Evolutionary conservation across 805 yeast genomes (phyloP).

Genomic region (Cyberlindnera veronae): DNA sequence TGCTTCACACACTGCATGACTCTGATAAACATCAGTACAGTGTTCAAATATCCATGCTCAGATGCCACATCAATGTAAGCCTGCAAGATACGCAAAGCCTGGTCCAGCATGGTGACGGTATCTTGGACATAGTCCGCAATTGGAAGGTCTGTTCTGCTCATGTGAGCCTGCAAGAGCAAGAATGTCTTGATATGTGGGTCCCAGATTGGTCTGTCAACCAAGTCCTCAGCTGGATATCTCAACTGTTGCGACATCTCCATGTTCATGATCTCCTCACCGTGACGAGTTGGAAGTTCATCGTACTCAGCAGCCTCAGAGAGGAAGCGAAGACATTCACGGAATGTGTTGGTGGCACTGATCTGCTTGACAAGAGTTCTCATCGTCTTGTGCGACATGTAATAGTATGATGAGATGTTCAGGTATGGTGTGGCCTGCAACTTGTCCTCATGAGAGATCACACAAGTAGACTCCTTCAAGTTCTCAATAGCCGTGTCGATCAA

Average conservation of each 20-base stretch:
- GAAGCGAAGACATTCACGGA: conserved; percentile 82
- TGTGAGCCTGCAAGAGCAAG: conserved; percentile 81
- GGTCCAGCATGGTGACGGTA: conserved; percentile 89
- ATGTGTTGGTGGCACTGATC: too few species aligned
- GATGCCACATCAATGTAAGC: conserved; percentile 89
- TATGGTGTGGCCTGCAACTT: conserved; percentile 66
- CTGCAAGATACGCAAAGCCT: conserved; percentile 88
- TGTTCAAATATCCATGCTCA: conserved; percentile 67
- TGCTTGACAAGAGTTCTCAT: too few species aligned
- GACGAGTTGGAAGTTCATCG: conserved; percentile 72
- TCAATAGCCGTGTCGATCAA: conserved; percentile 68
- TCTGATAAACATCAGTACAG: conserved; percentile 58
- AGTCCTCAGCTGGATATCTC: conserved; percentile 68
- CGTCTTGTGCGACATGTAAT: conserved; percentile 89
- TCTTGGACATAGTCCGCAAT: conserved; percentile 95
- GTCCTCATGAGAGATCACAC: conserved; percentile 53
- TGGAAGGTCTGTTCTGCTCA: conserved; percentile 83
- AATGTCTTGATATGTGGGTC: conserved; percentile 81
- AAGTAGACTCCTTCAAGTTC: conserved; percentile 63
- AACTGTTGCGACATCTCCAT: conserved; percentile 72
- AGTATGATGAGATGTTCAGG: conserved; percentile 82
- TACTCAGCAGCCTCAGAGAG: conserved; percentile 88
- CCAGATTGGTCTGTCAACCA: conserved; percentile 67
- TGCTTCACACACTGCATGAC: conserved; percentile 88
- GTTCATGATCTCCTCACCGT: conserved; percentile 63